Percentiles rank a stretch among this genome's conserved stretches.
These are phyloP conservation scores for Pueraria montana DNA, from an alignment of 306 rosid species.

Conservation along the genomic window DNA sequence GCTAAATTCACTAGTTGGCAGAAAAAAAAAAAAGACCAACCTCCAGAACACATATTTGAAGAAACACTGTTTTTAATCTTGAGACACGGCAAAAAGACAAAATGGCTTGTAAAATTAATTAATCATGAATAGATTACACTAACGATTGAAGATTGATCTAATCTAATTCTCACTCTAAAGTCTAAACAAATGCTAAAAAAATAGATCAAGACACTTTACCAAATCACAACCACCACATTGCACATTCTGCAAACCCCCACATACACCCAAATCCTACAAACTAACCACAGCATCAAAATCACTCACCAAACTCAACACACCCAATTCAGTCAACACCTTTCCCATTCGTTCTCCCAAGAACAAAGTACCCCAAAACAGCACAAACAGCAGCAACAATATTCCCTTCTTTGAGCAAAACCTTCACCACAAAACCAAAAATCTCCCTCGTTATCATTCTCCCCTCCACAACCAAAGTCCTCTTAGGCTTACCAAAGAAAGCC, in stretches of 20 bases:
- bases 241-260: no score
- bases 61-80: no score
- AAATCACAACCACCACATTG: not conserved
- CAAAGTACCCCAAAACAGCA: conserved; percentile 76
- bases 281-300: not conserved
- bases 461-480: conserved; percentile 73
- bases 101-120: not conserved
- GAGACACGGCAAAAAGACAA: not conserved
- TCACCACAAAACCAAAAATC: conserved; percentile 63
- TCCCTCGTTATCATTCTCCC: conserved; percentile 78
- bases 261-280: no score
- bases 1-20: no score
- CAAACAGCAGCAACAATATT: conserved; percentile 82
- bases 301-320: no score
- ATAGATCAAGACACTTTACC: conserved; percentile 20
- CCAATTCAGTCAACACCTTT: conserved; percentile 26
- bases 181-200: not conserved
- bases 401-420: conserved; percentile 77
- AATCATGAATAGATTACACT: not conserved
- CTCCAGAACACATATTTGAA: no score
- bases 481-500: conserved; percentile 82
- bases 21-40: no score
- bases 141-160: not conserved
- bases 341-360: conserved; percentile 59
- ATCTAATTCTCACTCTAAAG: not conserved